Base-by-base conservation (phyloP, 2,329 filamentous ascomycete genomes). In the Aspergillus ustus region DNA sequence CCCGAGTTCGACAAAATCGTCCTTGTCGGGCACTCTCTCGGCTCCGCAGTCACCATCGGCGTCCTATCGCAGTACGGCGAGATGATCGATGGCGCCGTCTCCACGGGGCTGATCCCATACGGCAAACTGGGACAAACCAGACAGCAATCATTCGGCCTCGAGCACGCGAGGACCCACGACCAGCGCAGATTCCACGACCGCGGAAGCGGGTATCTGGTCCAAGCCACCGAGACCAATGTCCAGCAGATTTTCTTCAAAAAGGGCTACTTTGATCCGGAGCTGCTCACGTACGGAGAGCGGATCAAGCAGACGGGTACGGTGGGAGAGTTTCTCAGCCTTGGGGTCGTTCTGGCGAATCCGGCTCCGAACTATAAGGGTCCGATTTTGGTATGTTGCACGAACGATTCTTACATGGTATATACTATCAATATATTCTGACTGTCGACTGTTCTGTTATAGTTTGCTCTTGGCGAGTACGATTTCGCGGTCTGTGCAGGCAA, bases 401-500 rank as follows among this genome's bases (percentile, higher is more conserved):
- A 1, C 11, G 11, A 17, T n/a, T 9, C 25, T 37, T 15, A 2
- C 20, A 37, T 17, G 6, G 8, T 53, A 15, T 22, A 22, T 40
- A 37, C 7, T 40, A 15, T 40, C n/a, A 19, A 7, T 40, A 20
- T 53, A n/a, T 22, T n/a, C 34, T 5, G 1, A 43, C 4, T 44
- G 29, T 44, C 9, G 3, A 4, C n/a, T 52, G 28, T 19, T 2
- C 25, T 25, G 25, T 25, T 25, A 25, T 56, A 56, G 53, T 51
- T 58, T 9, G 37, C 48, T 5, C 40, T 51, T 5, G 56, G 19
- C 20, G 56, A 58, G 40, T 34, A 58, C 20, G 56, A 58, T n/a
- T 52, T 58, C 6, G 46, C 20, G 6, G 20, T 28, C 6, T 58
- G 56, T 3, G 20, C 13, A 2, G 56, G 56, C 43, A 17, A 58